A percentile compares a stretch with the other conserved stretches of the same genome.
These are phyloP conservation scores for Pseudonitzschia pungens DNA, from an alignment of 108 stramenopile genomes.

Conservation along the genomic window DNA sequence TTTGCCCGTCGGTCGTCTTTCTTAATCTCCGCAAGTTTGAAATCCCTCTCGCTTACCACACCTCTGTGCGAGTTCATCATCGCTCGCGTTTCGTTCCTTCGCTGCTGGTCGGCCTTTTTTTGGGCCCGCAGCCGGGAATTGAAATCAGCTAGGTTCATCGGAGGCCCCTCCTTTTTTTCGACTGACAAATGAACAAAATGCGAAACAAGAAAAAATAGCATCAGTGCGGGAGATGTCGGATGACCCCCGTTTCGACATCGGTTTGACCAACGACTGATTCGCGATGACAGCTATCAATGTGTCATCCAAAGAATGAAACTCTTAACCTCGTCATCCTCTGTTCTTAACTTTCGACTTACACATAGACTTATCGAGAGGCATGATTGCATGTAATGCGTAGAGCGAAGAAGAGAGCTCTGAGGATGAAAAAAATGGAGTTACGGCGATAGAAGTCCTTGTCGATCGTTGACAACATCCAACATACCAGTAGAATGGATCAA, in stretches of 20 bases:
- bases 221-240: background rate
- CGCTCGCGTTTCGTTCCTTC: constrained; percentile 3
- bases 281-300: background rate
- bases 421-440: background rate
- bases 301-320: background rate
- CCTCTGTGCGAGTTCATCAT: background rate
- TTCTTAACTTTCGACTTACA: constrained; percentile 11
- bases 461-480: background rate
- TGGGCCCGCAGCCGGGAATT: constrained; percentile 24
- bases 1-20: constrained; percentile 14
- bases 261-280: background rate
- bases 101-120: constrained; percentile 21
- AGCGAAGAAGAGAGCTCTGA: background rate
- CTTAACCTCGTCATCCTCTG: background rate
- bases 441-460: background rate
- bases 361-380: constrained; percentile 34
- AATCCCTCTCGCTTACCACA: constrained; percentile 14
- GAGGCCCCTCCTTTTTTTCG: constrained; percentile 16
- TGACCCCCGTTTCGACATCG: background rate
- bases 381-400: background rate
- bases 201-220: background rate
- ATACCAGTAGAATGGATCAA: background rate
- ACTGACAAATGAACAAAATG: constrained; percentile 9
- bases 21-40: constrained; percentile 19
- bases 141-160: constrained; percentile 21